Percentiles rank a stretch among this genome's conserved stretches.
Evolutionary conservation across 2,329 filamentous ascomycete genomes (phyloP).

Genomic region (Penicillium sp.): DNA sequence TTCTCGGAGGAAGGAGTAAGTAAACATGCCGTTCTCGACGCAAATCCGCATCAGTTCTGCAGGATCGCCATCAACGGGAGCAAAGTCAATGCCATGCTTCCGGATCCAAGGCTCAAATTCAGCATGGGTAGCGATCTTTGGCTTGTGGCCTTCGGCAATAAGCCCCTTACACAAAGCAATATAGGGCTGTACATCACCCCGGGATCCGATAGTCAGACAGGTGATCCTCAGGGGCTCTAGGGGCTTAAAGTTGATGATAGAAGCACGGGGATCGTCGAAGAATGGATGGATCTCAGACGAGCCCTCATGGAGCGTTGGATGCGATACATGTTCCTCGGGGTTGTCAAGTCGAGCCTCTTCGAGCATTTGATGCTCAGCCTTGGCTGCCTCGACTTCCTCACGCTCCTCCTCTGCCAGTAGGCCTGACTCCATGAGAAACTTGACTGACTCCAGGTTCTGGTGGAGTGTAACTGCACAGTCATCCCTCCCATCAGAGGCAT

Average conservation of each 20-base stretch:
- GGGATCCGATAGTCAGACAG: conserved; percentile 91
- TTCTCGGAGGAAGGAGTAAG: conserved; percentile 83
- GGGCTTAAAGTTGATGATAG: conserved; percentile 89
- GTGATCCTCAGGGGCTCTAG: conserved; percentile 76
- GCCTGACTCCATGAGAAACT: conserved; percentile 69
- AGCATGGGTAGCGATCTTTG: conserved; percentile 84
- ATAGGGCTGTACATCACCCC: conserved; percentile 96
- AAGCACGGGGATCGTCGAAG: conserved; percentile 86
- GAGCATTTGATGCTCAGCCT: conserved; percentile 77
- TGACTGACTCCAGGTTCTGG: conserved; percentile 71
- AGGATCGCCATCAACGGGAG: conserved; percentile 83
- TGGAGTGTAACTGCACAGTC: conserved; percentile 84
- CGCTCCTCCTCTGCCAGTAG: conserved; percentile 68
- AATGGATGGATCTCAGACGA: conserved; percentile 65
- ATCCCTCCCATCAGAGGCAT: conserved; percentile 73
- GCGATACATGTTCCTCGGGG: conserved; percentile 34
- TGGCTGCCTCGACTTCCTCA: conserved; percentile 71
- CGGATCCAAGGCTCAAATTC: conserved; percentile 90
- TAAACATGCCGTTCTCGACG: conserved; percentile 97
- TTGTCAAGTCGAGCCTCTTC: conserved; percentile 66
- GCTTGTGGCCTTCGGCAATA: conserved; percentile 80
- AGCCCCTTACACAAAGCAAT: conserved; percentile 93
- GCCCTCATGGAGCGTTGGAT: conserved; percentile 24
- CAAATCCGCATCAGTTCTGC: conserved; percentile 94
- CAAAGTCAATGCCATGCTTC: conserved; percentile 92